phyloP scores from a whole-genome alignment of 202 grass and related monocot genomes.

The Alloteropsis angusta region DNA sequence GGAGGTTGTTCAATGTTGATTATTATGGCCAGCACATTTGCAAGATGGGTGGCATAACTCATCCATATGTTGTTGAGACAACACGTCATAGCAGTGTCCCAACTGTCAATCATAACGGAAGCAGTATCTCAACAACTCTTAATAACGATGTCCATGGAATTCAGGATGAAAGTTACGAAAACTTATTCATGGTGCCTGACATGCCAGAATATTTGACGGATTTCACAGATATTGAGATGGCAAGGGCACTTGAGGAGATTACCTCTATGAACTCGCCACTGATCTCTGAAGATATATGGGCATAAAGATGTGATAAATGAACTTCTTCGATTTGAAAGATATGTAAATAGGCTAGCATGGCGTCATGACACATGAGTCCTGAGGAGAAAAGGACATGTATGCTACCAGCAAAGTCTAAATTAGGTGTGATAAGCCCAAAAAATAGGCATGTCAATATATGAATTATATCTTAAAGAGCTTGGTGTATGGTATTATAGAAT shows the following conservation, averaged over 20 bases:
- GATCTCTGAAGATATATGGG: conserved; percentile 1
- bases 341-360: background rate
- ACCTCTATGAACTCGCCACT: background rate
- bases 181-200: background rate
- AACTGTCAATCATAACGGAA: background rate
- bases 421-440: background rate
- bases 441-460: background rate
- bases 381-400: background rate
- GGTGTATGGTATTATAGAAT: too few relatives aligned
- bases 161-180: conserved; percentile 7
- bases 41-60: background rate
- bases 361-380: background rate
- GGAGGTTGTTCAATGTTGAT: background rate
- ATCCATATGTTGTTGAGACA: background rate
- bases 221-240: background rate
- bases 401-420: background rate
- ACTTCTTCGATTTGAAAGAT: background rate
- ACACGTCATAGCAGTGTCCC: background rate
- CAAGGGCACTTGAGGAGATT: background rate
- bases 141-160: background rate
- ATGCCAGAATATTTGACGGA: background rate
- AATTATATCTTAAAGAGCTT: too few relatives aligned
- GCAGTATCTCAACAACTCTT: background rate
- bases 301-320: background rate
- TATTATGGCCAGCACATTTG: conserved; percentile 17